A percentile compares a stretch with the other conserved stretches of the same genome.
Conservation (phyloP, 73 alveolate genomes). For the Tetrahymena borealis region DNA sequence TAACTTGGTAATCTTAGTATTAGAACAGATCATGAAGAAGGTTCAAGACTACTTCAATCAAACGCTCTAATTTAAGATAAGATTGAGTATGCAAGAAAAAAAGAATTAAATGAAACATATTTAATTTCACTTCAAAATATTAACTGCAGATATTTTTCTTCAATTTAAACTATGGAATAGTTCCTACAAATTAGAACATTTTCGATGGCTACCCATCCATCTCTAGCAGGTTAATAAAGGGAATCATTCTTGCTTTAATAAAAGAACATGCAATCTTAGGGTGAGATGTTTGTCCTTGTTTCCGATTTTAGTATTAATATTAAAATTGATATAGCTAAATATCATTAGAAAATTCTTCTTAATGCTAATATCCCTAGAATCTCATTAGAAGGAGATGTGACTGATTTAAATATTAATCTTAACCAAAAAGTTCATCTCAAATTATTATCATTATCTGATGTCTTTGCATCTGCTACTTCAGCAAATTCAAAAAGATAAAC, state of each 20-base stretch:
- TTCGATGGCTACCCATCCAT: neutral
- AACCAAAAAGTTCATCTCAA: neutral
- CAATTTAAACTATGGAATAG: neutral
- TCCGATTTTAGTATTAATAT: neutral
- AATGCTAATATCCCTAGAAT: neutral
- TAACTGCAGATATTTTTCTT: neutral
- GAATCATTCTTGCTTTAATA: neutral
- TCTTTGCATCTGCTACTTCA: neutral
- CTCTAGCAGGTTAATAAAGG: neutral
- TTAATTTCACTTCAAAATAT: neutral
- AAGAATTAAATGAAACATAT: neutral
- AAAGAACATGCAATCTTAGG: neutral
- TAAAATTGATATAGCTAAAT: neutral
- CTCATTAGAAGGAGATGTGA: neutral
- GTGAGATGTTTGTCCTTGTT: neutral
- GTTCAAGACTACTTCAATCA: neutral
- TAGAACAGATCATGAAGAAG: neutral
- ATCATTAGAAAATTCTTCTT: neutral
- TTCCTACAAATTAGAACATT: neutral
- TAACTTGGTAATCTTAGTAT: neutral
- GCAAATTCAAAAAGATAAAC: neutral
- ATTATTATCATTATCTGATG: neutral
- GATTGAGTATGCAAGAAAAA: neutral
- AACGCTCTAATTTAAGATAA: neutral
- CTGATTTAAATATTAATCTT: neutral